Base-by-base conservation (phyloP, 192 early-diverging fungal species). In the Phycomyces nitens region DNA sequence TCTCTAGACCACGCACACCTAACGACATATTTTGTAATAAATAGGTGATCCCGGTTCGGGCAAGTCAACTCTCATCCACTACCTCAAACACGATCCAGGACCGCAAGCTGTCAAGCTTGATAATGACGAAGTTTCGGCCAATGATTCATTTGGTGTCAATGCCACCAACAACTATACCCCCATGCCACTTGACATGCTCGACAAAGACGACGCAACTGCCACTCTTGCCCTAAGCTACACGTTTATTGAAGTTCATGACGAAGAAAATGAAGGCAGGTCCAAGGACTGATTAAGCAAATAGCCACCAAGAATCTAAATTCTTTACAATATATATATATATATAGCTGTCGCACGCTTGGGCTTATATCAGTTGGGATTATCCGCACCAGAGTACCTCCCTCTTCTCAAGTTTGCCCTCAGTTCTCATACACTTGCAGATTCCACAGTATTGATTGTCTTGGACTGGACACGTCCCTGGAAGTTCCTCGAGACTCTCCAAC, bases 401-500 rank as follows among this genome's bases (percentile, higher is more conserved):
- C 74, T 93, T 59, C 77, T 94, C 29, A 77, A 75, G 51, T 89
- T 90, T 72, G 89, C 86, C 39, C 70, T 95, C 51, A 87, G 84
- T 60, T 71, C 81, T 27, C 77, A 84, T 18, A 80, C 89, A 18
- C 65, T 93, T 26, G 63, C 81, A 0, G 79, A 86, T 58, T 79
- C 86, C 0, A 70, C 87, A 21, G 86, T 90, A 0, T 74, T 95
- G 1, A 81, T 98, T 56, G 85, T 89, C 44, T 77, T 98, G 52
- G 95, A 98, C 77, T 98, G 95, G 95, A 81, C 86, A 22, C 79
- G 82, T 72, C 95, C 95, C 18, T 94, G 93, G 92, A 77, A 71
- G 26, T 97, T 94, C 74, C 67, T 95, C 65, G 86, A 88, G 63
- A 76, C 85, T 20, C 77, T 95, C 58, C 83, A 92, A 61, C 80